Conservation (phyloP, 805 yeast genomes). For the Wickerhamomyces hampshirensis region DNA sequence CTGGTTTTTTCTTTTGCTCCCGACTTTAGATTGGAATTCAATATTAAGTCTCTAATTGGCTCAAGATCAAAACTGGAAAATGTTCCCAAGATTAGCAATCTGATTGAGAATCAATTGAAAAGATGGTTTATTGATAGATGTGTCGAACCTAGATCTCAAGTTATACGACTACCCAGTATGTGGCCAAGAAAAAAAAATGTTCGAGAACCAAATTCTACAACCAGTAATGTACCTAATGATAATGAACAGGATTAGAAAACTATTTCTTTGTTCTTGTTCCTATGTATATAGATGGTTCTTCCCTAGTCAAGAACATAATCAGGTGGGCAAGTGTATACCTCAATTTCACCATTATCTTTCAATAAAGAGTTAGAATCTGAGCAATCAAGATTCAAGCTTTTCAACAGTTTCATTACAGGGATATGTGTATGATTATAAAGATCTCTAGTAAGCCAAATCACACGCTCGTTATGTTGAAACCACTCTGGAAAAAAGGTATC, state of each 20-base stretch:
- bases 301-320: conserved; percentile 11
- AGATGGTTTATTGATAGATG: conserved; percentile 91
- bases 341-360: conserved; percentile 21
- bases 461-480: conserved; percentile 15
- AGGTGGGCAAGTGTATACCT: conserved; percentile 19
- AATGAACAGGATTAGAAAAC: conserved; percentile 18
- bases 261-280: too few species aligned
- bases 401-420: conserved; percentile 16
- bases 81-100: conserved; percentile 83
- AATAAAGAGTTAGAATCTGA: conserved; percentile 16
- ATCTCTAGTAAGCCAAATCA: conserved; percentile 26
- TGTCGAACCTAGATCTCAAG: conserved; percentile 90
- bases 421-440: conserved; percentile 9
- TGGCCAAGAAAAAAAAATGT: conserved; percentile 74
- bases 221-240: conserved; percentile 3
- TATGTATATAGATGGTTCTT: conserved; percentile 3
- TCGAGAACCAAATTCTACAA: conserved; percentile 31
- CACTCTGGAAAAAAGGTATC: conserved; percentile 24
- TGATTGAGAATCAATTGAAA: conserved; percentile 76
- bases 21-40: conserved; percentile 84
- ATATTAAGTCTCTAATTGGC: conserved; percentile 85
- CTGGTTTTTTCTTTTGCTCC: conserved; percentile 88
- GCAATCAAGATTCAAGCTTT: conserved; percentile 19
- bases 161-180: conserved; percentile 75
- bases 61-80: conserved; percentile 89